Conservation (phyloP, 345 rosid genomes). For the Zanthoxylum bungeanum region DNA sequence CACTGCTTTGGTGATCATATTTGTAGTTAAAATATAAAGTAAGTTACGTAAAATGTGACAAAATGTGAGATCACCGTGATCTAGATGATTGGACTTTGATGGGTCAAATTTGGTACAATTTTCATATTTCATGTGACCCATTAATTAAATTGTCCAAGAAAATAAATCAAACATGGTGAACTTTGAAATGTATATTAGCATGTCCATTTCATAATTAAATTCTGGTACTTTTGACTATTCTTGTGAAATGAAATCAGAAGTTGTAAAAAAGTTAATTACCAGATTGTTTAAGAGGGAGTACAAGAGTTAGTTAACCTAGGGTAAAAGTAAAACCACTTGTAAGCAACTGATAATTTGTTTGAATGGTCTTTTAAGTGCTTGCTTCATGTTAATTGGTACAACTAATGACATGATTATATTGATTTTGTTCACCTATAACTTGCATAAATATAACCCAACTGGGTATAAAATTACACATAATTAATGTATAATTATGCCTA, state of each 20-base stretch:
- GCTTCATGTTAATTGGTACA: neutral
- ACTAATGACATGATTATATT: neutral
- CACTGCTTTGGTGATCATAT: no score
- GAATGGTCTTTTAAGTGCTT: neutral
- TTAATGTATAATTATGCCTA: neutral
- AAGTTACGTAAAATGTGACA: slow-evolving; percentile 1
- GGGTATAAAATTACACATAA: neutral
- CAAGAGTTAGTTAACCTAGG: neutral
- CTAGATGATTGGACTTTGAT: neutral
- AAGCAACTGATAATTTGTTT: neutral
- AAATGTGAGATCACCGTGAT: neutral
- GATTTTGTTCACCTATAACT: neutral
- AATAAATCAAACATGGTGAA: neutral
- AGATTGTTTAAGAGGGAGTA: neutral
- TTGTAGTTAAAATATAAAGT: no score
- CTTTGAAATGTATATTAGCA: neutral
- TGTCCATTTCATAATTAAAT: neutral
- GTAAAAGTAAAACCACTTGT: neutral
- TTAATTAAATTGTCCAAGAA: neutral
- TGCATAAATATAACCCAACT: neutral
- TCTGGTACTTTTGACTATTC: neutral
- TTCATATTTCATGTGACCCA: neutral
- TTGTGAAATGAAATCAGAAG: neutral
- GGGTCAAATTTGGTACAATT: neutral
- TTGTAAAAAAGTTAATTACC: neutral